Percentiles rank a stretch among this genome's conserved stretches.
Conservation (phyloP, 305 asterid species). For the Fraxinus albicans region DNA sequence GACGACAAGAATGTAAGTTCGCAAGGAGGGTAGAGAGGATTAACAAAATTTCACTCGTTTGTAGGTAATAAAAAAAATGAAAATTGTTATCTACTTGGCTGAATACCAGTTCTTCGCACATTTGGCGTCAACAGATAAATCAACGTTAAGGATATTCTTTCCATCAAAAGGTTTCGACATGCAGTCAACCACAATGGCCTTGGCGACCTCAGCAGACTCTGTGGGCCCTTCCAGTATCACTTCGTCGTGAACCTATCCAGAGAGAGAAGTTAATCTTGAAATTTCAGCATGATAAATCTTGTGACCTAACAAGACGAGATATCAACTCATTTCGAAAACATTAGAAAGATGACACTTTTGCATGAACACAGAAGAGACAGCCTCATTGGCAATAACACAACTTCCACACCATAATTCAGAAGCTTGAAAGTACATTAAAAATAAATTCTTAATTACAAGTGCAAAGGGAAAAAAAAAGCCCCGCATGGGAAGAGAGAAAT, state of each 20-base stretch:
- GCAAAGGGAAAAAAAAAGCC: background rate
- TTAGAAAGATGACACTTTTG: background rate
- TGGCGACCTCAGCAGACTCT: slow-evolving; percentile 81
- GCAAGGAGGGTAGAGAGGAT: background rate
- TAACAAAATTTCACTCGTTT: background rate
- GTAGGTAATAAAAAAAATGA: background rate
- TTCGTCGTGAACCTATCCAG: slow-evolving; percentile 84
- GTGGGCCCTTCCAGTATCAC: slow-evolving; percentile 93
- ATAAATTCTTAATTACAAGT: background rate
- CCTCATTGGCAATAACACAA: background rate
- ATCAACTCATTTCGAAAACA: background rate
- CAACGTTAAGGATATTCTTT: slow-evolving; percentile 72
- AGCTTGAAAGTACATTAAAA: background rate
- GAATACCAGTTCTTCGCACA: slow-evolving; percentile 91
- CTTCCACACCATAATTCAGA: background rate
- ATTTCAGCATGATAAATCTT: background rate
- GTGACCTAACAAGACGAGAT: background rate
- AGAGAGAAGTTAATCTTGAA: background rate
- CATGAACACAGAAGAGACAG: background rate
- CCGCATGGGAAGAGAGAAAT: background rate
- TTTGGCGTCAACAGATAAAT: slow-evolving; percentile 88
- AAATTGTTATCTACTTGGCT: slow-evolving; percentile 61
- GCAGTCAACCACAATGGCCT: slow-evolving; percentile 86
- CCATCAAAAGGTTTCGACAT: slow-evolving; percentile 90
- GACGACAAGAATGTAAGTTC: background rate